Evolutionary conservation across 495 filamentous ascomycete species (phyloP), one percentile per base, ranked within the genome.

Genomic region (Bathelium albidoporum): DNA sequence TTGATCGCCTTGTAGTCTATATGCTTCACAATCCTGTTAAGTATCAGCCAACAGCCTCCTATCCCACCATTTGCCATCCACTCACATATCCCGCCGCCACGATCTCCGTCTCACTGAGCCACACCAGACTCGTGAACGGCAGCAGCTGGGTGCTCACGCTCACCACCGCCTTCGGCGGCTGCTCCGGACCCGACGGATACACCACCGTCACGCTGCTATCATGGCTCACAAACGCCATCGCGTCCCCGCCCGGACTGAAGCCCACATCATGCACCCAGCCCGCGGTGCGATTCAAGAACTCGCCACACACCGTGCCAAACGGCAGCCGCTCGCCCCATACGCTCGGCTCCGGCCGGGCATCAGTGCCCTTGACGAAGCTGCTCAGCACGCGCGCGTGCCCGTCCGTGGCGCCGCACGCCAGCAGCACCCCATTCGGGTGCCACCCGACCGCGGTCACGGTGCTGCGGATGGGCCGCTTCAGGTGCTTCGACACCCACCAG

Each of bases 401-500:
- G 74, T 98, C 94, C 3, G 94, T 96, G 16, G 89, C 95, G 31
- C 94, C 94, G 60, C 95, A 90, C 1, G 91, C 94, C 5, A 98
- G 81, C 14, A 98, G 84, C 1, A 97, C 95, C 1, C 88, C 92
- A 78, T 98, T 98, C 16, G 95, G 94, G 72, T 98, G 94, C 94
- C 94, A 98, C 52, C 84, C 87, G 22, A 98, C 83, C 1, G 89
- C 89, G 45, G 94, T 97, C 68, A 98, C 89, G 53, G 94, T 98
- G 71, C 89, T 93, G 59, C 94, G 89, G 69, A 97, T 94, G 5
- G 95, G 94, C 80, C 97, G 97, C 83, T 96, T 97, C 63, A 98
- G 75, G 75, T 98, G 94, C 80, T 97, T 98, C 39, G 91, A 96
- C 7, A 97, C 93, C 94, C 94, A 98, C 95, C 95, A 97, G 78